A percentile compares a stretch with the other conserved stretches of the same genome.
Conservation (phyloP, 495 filamentous ascomycete genomes). For the Xylaria cubensis region DNA sequence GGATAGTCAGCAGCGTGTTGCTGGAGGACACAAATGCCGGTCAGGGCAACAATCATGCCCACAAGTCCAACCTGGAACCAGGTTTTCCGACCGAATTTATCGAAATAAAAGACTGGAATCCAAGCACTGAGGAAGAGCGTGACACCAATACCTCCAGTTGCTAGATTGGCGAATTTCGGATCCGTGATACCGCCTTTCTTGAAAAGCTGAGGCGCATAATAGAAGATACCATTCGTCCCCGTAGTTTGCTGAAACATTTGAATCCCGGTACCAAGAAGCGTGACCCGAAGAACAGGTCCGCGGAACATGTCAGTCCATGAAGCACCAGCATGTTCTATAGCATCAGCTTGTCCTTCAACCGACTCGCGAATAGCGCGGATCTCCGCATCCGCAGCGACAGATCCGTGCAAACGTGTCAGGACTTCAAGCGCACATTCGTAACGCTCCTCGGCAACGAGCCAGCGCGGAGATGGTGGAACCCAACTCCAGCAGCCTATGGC, state of each 20-base stretch:
- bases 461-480: conserved; percentile 62
- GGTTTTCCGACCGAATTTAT: conserved; percentile 36
- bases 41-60: conserved; percentile 37
- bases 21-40: conserved; percentile 35
- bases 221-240: conserved; percentile 39
- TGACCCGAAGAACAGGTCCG: conserved; percentile 38
- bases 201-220: conserved; percentile 37
- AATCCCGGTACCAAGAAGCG: conserved; percentile 36
- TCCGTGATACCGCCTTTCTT: conserved; percentile 36
- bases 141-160: conserved; percentile 36
- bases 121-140: conserved; percentile 36
- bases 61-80: conserved; percentile 39
- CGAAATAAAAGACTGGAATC: conserved; percentile 37
- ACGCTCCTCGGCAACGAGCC: conserved; percentile 57
- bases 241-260: conserved; percentile 38
- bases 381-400: conserved; percentile 32
- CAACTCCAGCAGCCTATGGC: conserved; percentile 55
- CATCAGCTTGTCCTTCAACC: conserved; percentile 39
- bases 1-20: conserved; percentile 35
- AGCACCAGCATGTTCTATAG: conserved; percentile 21
- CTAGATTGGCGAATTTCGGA: conserved; percentile 34
- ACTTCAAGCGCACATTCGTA: conserved; percentile 56
- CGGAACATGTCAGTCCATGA: conserved; percentile 36
- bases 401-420: conserved; percentile 60
- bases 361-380: conserved; percentile 51